Evolutionary conservation across 148 eudicot genomes (phyloP).

Genomic region (Vaccinium myrtillus): DNA sequence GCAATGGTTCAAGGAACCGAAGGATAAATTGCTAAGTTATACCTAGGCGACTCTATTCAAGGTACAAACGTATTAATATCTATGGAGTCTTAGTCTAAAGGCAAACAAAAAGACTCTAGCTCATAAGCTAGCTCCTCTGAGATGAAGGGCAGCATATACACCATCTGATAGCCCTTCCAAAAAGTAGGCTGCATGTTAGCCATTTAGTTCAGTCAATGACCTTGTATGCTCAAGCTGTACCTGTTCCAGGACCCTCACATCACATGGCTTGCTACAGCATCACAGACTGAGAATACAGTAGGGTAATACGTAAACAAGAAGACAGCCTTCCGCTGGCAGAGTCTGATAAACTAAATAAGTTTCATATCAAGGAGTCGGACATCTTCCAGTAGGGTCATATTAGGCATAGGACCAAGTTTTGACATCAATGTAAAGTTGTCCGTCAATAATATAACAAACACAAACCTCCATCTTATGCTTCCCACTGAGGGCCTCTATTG

Average conservation of each 20-base stretch:
- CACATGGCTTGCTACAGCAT: conserved; percentile 9
- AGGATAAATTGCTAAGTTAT: conserved; percentile 4
- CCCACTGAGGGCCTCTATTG: conserved; percentile 84
- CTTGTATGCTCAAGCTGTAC: not conserved
- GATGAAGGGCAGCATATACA: conserved; percentile 4
- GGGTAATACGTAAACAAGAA: not conserved
- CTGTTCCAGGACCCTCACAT: conserved; percentile 9
- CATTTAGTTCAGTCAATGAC: not conserved
- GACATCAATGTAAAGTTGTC: conserved; percentile 1
- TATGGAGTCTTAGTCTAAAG: not conserved
- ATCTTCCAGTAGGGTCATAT: not conserved
- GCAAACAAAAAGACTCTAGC: not conserved
- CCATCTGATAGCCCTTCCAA: not conserved
- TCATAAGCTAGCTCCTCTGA: conserved; percentile 4
- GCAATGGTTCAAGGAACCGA: not conserved
- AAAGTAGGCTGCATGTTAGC: conserved; percentile 4
- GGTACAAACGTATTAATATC: not conserved
- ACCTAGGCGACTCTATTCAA: not conserved
- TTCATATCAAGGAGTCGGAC: not conserved
- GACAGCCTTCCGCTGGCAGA: not conserved
- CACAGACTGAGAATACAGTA: not conserved
- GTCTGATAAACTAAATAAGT: not conserved
- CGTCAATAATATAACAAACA: conserved; percentile 10
- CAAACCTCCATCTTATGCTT: conserved; percentile 95
- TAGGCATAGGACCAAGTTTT: not conserved